These are phyloP conservation scores for Leccinum pellstonianum DNA, from an alignment of 768 basidiomycete genomes.

Conservation along the genomic window DNA sequence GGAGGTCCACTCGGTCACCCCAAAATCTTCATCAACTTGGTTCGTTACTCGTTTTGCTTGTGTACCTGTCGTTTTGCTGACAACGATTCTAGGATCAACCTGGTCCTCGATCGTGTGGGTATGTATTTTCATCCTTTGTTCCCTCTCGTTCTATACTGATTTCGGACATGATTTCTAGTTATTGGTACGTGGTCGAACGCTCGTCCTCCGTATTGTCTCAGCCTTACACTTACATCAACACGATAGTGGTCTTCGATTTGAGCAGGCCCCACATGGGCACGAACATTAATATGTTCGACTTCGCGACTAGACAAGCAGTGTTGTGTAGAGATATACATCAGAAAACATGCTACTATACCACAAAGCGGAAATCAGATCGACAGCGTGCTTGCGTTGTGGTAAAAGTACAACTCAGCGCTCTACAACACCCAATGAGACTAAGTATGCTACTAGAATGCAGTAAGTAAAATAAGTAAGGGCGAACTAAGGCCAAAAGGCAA, in stretches of 20 bases:
- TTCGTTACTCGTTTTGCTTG: constrained; percentile 37
- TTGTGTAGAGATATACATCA: constrained; percentile 16
- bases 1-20: constrained; percentile 95
- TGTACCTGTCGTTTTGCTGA: constrained; percentile 5
- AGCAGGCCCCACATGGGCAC: constrained; percentile 75
- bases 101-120: constrained; percentile 89
- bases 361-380: constrained; percentile 11
- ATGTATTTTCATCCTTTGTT: constrained; percentile 36
- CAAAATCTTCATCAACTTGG: constrained; percentile 94
- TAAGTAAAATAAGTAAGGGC: constrained; percentile 32
- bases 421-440: constrained; percentile 30
- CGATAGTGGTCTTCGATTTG: constrained; percentile 82
- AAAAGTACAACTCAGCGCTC: constrained; percentile 34
- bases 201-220: background rate
- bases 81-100: constrained; percentile 67
- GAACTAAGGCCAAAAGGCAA: constrained; percentile 19
- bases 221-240: constrained; percentile 2
- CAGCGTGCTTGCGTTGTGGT: constrained; percentile 20
- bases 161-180: constrained; percentile 34
- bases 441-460: constrained; percentile 35
- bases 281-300: constrained; percentile 26
- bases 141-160: constrained; percentile 6
- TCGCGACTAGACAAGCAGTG: background rate
- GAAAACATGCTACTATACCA: constrained; percentile 9
- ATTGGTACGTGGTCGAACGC: constrained; percentile 42